Conservation (phyloP, 2,329 filamentous ascomycete species). For the Penicillium sp. region DNA sequence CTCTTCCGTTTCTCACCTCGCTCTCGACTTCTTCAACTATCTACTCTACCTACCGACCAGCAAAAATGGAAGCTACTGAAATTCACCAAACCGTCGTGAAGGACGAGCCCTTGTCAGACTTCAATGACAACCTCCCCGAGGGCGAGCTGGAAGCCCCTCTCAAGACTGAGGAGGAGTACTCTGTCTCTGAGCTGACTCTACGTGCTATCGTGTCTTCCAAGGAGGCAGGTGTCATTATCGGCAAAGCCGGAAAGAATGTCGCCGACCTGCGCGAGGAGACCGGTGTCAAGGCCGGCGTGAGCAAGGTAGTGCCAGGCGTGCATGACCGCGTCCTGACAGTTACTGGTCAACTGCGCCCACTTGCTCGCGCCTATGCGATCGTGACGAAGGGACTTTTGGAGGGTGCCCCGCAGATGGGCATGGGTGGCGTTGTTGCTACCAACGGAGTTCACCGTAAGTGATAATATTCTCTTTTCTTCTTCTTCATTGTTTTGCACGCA, state of each 20-base stretch:
- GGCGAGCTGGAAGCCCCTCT: slow-evolving; percentile 74
- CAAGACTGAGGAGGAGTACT: slow-evolving; percentile 97
- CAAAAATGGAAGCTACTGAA: slow-evolving; percentile 64
- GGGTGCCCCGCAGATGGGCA: slow-evolving; percentile 90
- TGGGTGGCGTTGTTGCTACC: slow-evolving; percentile 85
- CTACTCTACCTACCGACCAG: slow-evolving; percentile 14
- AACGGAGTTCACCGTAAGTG: slow-evolving; percentile 92
- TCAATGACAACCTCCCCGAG: slow-evolving; percentile 68
- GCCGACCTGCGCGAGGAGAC: slow-evolving; percentile 96
- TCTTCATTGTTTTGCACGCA: background rate
- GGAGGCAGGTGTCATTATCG: slow-evolving; percentile 98
- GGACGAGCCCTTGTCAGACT: slow-evolving; percentile 63
- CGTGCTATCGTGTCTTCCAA: slow-evolving; percentile 98
- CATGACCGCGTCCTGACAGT: slow-evolving; percentile 97
- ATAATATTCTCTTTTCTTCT: slow-evolving; percentile 7
- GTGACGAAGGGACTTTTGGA: slow-evolving; percentile 90
- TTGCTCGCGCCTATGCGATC: slow-evolving; percentile 88
- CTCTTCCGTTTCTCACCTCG: slow-evolving; percentile 12
- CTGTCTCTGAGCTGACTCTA: slow-evolving; percentile 85
- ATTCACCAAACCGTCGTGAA: slow-evolving; percentile 57
- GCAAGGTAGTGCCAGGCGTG: slow-evolving; percentile 97
- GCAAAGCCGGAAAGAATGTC: slow-evolving; percentile 97
- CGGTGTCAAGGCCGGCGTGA: slow-evolving; percentile 95
- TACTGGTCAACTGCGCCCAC: slow-evolving; percentile 83
- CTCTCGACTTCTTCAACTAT: slow-evolving; percentile 14